Evolutionary conservation across 2,329 filamentous ascomycete genomes (phyloP), one percentile per base, ranked within the genome.

Genomic region (Dactylonectria macrodidyma): DNA sequence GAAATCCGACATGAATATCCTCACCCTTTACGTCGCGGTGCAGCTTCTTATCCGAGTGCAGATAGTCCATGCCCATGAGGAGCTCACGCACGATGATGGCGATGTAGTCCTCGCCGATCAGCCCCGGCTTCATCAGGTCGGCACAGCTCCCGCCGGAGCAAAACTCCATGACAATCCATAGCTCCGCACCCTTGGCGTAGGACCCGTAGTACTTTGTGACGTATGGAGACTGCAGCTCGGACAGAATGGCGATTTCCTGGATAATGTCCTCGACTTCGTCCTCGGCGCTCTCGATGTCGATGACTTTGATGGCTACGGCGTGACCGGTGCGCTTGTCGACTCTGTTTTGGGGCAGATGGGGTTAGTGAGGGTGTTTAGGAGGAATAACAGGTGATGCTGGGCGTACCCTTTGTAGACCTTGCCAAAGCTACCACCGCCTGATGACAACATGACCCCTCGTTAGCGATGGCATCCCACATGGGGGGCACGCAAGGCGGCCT

Each of bases 161-260:
- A 78, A 96, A 99, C 82, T 99, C 96, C 96, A 99, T 99, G 80
- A 98, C 95, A 75, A 99, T 99, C 96, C 96, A 99, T 76, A 99
- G 84, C 84, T 98, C 94, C 2, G 95, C 96, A 26, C 95, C 96
- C 78, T 97, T 97, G 74, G 97, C 90, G 78, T 96, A 98, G 64
- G 95, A 98, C 73, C 96, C 96, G 84, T 97, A 95, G 85, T 99
- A 99, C 81, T 97, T 96, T 46, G 96, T 99, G 70, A 98, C 95
- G 79, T 97, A 97, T 19, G 95, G 95, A 19, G 95, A 98, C 83
- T 97, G 94, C 73, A 99, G 90, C 82, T 97, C 95, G 36, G 96
- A 97, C 62, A 99, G 88, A 76, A 99, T 98, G 73, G 95, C 95
- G 75, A 99, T 98, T 84, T 99, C 96, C 81, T 97, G 95, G 80